Evolutionary conservation across 441 rosid species (phyloP), one percentile per base, ranked within the genome.

Genomic region (Jatropha multifida): DNA sequence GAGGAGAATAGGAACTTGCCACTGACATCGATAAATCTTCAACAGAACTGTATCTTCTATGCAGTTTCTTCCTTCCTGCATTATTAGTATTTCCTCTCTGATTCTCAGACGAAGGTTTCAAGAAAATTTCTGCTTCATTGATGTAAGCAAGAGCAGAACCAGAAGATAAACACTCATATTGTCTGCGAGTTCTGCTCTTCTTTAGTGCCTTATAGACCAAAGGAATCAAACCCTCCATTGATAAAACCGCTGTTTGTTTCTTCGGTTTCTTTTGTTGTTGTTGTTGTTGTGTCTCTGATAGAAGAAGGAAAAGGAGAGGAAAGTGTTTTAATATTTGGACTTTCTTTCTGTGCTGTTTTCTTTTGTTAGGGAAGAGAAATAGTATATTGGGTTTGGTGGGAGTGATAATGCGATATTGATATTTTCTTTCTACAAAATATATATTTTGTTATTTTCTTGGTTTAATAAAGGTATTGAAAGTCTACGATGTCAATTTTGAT

Each of bases 191-290:
- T 42, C 55, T 78, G 72, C 52, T 89, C 82, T 80, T 88, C 91
- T 73, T 89, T 66, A 94, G 82, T 41, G 92, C 93, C 74, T 78
- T 90, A 80, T 72, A 87, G 27, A 88, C 82, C 87, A 90, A 44
- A 5, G 97, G 96, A 65, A 94, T 80, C 37, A 94, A 78, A 27
- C 98, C 98, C 66, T 93, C 98, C 98, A 93, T 91, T n/a, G 32
- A 32, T 32, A 32, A 32, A 32, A 32, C 32, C 2, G 0, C 32
- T 32, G 32, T 2, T 32, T 32, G 32, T 32, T 32, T 32, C 44
- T 17, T 27, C 7, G 13, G 0, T 11, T 38, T 63, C 26, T 63
- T n/a, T 32, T 32, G 23, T 32, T 48, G 8, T 23, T 23, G 8
- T 23, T 23, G 23, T 49, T 18, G 61, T 15, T 78, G 56, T 54